These are phyloP conservation scores for Leishmania martiniquensis DNA, from an alignment of 208 protist species.

Conservation along the genomic window DNA sequence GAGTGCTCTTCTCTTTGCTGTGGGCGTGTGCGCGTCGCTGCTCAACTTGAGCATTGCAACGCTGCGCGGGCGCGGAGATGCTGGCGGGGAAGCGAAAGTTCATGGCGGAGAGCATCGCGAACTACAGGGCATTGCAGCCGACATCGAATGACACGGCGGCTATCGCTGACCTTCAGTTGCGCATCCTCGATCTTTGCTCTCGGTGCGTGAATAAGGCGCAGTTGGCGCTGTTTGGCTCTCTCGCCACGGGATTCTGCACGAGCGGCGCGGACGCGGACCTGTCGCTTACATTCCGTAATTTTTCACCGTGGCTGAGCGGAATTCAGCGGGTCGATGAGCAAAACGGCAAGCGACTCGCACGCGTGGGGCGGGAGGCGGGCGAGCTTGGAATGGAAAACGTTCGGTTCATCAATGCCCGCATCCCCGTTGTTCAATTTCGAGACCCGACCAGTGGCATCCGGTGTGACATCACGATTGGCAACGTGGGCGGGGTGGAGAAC, in stretches of 20 bases:
- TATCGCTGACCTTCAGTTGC: conserved; percentile 59
- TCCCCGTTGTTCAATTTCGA: conserved; percentile 88
- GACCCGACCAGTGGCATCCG: conserved; percentile 74
- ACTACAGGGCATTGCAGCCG: conserved; percentile 51
- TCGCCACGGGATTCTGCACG: conserved; percentile 85
- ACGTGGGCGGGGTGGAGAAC: conserved; percentile 87
- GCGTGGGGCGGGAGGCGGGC: conserved; percentile 76
- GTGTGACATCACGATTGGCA: conserved; percentile 90
- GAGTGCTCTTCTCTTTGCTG: background rate
- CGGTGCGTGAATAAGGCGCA: conserved; percentile 85
- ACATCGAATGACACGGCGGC: conserved; percentile 38
- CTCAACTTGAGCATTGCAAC: background rate
- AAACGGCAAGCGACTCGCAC: conserved; percentile 67
- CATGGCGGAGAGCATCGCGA: conserved; percentile 75
- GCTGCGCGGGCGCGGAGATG: conserved; percentile 18
- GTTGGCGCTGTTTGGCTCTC: conserved; percentile 85
- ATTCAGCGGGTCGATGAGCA: conserved; percentile 64
- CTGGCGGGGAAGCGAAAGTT: conserved; percentile 43
- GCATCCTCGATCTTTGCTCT: conserved; percentile 71
- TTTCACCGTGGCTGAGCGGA: conserved; percentile 83
- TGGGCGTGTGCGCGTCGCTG: background rate
- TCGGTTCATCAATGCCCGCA: conserved; percentile 73
- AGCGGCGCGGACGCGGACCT: conserved; percentile 80
- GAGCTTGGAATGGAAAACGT: conserved; percentile 84
- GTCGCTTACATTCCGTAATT: conserved; percentile 89